These are phyloP conservation scores for Penicillium dipodomyicola DNA, from an alignment of 495 filamentous ascomycete species.

Conservation along the genomic window DNA sequence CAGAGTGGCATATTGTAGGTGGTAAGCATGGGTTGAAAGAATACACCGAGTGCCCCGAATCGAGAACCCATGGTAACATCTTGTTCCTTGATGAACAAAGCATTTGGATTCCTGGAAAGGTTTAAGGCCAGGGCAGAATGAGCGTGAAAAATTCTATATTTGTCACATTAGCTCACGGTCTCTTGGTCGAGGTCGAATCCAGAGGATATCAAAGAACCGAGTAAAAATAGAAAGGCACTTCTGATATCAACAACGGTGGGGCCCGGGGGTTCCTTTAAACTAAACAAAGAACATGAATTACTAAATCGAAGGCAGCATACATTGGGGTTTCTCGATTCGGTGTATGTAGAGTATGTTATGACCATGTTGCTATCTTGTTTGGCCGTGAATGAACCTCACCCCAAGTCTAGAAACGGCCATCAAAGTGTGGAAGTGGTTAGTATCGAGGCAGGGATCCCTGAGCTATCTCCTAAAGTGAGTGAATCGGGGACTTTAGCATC, in stretches of 20 bases:
- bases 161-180: neutral
- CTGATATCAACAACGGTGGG: neutral
- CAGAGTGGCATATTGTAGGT: neutral
- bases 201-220: neutral
- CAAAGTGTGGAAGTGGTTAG: neutral
- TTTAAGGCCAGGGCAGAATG: neutral
- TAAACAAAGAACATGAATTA: neutral
- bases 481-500: neutral
- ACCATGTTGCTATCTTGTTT: neutral
- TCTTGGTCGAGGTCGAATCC: neutral
- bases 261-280: neutral
- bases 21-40: constrained; percentile 5
- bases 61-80: neutral
- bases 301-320: neutral
- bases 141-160: neutral
- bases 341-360: neutral
- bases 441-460: no score
- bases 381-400: neutral
- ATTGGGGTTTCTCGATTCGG: neutral
- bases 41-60: neutral
- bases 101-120: neutral
- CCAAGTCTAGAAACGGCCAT: neutral
- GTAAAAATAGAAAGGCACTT: neutral
- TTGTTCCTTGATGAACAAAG: constrained; percentile 3
- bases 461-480: neutral